Evolutionary conservation across 2,329 filamentous ascomycete species (phyloP).

Genomic region (Myriosclerotinia scirpicola): DNA sequence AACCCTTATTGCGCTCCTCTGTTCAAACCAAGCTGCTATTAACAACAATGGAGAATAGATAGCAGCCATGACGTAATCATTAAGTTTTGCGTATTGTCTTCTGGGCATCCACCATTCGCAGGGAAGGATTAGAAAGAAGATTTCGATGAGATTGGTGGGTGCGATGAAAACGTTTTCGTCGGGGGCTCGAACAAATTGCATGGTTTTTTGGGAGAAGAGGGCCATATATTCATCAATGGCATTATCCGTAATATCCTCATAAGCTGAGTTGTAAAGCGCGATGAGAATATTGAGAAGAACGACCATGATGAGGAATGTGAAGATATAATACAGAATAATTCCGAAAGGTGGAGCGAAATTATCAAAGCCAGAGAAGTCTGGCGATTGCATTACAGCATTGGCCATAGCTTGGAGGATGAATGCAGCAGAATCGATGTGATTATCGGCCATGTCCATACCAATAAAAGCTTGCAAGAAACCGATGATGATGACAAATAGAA

Average conservation of each 20-base stretch:
- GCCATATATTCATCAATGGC: constrained; percentile 95
- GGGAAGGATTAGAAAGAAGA: constrained; percentile 73
- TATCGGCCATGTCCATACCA: constrained; percentile 81
- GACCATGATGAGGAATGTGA: constrained; percentile 96
- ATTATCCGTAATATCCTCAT: constrained; percentile 79
- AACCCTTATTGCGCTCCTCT: constrained; percentile 63
- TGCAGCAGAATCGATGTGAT: constrained; percentile 63
- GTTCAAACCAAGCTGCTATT: constrained; percentile 73
- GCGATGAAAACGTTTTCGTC: constrained; percentile 99
- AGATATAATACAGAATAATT: constrained; percentile 93
- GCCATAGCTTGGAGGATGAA: constrained; percentile 82
- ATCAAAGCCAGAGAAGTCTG: constrained; percentile 87
- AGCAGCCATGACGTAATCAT: constrained; percentile 82
- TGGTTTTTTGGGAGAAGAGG: constrained; percentile 88
- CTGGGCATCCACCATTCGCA: constrained; percentile 96
- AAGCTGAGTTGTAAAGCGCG: constrained; percentile 93
- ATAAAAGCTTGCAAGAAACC: constrained; percentile 94
- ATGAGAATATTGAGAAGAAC: constrained; percentile 93
- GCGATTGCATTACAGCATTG: constrained; percentile 87
- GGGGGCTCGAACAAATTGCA: constrained; percentile 93
- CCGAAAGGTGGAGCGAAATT: constrained; percentile 91
- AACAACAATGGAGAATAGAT: constrained; percentile 84
- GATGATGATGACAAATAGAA: constrained; percentile 78
- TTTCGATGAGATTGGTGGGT: constrained; percentile 90
- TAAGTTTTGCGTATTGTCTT: constrained; percentile 71